Percentiles rank a stretch among this genome's conserved stretches.
These are phyloP conservation scores for Cyberlindnera nakhonratchasimensis DNA, from an alignment of 805 yeast genomes.

Conservation along the genomic window DNA sequence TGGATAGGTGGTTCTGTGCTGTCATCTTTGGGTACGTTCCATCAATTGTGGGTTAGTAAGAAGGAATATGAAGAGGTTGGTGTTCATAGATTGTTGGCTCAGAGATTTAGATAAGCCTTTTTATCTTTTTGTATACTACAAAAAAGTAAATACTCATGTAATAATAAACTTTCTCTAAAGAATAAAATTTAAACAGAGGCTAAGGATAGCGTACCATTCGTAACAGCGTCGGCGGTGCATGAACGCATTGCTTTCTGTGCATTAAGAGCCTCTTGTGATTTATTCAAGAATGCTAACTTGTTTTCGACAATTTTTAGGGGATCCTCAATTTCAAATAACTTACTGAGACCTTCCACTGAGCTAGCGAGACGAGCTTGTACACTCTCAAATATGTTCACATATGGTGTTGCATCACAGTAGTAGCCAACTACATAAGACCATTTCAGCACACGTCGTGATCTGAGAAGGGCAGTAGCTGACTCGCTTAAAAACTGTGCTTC, in stretches of 20 bases:
- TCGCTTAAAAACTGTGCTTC: conserved; percentile 83
- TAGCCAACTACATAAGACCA: conserved; percentile 89
- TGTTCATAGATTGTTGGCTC: conserved; percentile 70
- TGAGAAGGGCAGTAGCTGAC: conserved; percentile 58
- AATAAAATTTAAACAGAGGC: too few species aligned
- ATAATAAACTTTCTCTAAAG: too few species aligned
- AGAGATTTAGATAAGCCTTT: conserved; percentile 66
- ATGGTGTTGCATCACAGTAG: conserved; percentile 52
- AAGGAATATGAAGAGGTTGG: conserved; percentile 89
- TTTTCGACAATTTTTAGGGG: conserved; percentile 33
- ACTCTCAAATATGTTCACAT: conserved; percentile 62
- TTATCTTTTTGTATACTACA: neutral
- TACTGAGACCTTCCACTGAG: conserved; percentile 68
- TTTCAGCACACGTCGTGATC: conserved; percentile 72
- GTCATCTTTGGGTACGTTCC: conserved; percentile 88
- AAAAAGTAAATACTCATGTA: too few species aligned
- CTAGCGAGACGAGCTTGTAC: conserved; percentile 61
- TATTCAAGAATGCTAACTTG: conserved; percentile 37
- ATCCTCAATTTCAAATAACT: conserved; percentile 45
- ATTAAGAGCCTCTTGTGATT: conserved; percentile 33
- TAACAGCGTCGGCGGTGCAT: conserved; percentile 14
- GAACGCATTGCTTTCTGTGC: conserved; percentile 36
- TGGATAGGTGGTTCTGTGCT: conserved; percentile 94
- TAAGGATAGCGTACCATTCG: conserved; percentile 6
- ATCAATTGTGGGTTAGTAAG: conserved; percentile 90